A percentile compares a stretch with the other conserved stretches of the same genome.
phyloP scores from a whole-genome alignment of 2,329 filamentous ascomycete species.

The Albifimbria verrucaria region DNA sequence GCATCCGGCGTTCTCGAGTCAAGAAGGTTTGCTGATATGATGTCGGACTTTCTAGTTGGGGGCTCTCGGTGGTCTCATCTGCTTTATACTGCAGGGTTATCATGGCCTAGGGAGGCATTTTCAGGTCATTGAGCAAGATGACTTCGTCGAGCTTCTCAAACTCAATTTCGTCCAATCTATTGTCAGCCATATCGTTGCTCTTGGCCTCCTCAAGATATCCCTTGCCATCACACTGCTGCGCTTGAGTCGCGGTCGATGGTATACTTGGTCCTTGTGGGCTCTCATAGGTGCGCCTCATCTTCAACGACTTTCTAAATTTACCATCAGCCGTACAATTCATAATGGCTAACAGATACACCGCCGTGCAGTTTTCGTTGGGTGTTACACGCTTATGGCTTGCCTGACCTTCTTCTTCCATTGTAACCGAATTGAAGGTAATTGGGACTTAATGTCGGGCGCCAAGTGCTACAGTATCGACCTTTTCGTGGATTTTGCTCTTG shows the following conservation, averaged over 20 bases:
- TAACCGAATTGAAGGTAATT: background rate
- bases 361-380: background rate
- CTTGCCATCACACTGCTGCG: background rate
- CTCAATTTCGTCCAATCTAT: background rate
- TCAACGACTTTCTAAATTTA: background rate
- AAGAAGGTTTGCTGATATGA: too few relatives aligned
- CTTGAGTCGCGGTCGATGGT: background rate
- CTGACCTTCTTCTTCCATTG: background rate
- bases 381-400: background rate
- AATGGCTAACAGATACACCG: too few relatives aligned
- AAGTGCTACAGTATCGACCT: background rate
- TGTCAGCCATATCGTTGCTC: background rate
- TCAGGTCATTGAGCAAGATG: background rate
- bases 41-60: background rate
- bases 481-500: background rate
- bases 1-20: background rate
- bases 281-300: background rate
- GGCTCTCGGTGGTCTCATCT: background rate
- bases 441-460: too few relatives aligned
- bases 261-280: background rate
- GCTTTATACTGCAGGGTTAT: background rate
- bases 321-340: too few relatives aligned
- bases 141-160: background rate
- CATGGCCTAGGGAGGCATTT: background rate
- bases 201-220: constrained; percentile 1